Conservation (phyloP, 768 basidiomycete genomes). For the Glaciozyma antarctica region DNA sequence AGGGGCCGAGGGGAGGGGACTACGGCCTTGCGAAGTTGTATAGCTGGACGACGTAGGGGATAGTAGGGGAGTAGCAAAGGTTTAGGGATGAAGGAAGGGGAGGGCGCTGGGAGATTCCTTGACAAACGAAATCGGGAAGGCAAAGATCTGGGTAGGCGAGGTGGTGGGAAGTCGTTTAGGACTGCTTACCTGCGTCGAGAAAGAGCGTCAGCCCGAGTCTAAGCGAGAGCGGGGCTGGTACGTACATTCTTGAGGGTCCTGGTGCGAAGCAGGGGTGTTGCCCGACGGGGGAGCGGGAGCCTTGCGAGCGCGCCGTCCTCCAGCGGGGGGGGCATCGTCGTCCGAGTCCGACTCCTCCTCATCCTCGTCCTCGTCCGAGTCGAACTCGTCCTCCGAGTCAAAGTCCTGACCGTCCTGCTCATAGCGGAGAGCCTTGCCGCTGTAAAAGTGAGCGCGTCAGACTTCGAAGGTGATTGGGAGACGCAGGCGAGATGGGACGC, state of each 20-base stretch:
- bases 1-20: too few species aligned
- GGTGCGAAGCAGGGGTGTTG: slow-evolving; percentile 31
- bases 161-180: too few species aligned
- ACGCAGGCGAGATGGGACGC: not conserved
- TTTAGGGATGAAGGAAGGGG: too few species aligned
- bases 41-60: too few species aligned
- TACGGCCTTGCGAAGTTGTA: too few species aligned
- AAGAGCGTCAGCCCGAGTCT: too few species aligned
- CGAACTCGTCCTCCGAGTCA: slow-evolving; percentile 32
- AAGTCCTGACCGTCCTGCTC: slow-evolving; percentile 35
- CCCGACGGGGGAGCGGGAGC: slow-evolving; percentile 31
- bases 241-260: slow-evolving; percentile 66
- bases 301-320: slow-evolving; percentile 15
- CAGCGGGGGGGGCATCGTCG: slow-evolving; percentile 17
- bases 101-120: too few species aligned
- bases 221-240: not conserved
- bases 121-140: too few species aligned
- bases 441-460: slow-evolving; percentile 38
- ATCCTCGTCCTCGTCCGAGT: slow-evolving; percentile 51
- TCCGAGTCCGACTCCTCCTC: slow-evolving; percentile 57
- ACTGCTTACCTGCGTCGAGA: too few species aligned
- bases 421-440: slow-evolving; percentile 85
- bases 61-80: too few species aligned
- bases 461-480: too few species aligned
- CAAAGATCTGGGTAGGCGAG: too few species aligned